Base-by-base conservation (phyloP, 495 filamentous ascomycete species). In the Cercophora sp. region DNA sequence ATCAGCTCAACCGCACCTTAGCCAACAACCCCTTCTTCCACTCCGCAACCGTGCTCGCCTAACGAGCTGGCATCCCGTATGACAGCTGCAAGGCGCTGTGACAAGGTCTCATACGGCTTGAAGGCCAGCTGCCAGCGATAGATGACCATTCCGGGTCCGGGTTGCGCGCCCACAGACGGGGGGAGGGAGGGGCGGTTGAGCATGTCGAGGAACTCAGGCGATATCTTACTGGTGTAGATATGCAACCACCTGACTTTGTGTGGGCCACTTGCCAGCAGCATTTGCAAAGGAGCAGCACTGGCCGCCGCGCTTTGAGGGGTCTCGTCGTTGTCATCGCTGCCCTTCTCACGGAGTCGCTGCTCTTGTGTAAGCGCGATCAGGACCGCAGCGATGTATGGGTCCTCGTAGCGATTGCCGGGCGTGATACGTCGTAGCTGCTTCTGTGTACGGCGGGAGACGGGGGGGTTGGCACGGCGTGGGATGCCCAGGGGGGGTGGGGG, bases 341-440 rank as follows among this genome's bases (percentile, higher is more conserved):
- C 45, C 19, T 29, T 31, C 11, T 20, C 15, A 34, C 25, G 15
- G 32, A 37, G 15, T 25, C 46, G 46, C 46, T 49, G 46, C 16
- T 49, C 32, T 20, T 49, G 46, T 16, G 46, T 32, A 49, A 49
- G 9, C 4, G 46, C 46, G 31, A 49, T 49, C 19, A 49, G 46
- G 20, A 37, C 3, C 11, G 31, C 46, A 22, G 32, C 46, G 29
- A 49, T 36, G 20, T 37, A 49, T 16, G 46, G 46, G 46, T 49
- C 46, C 20, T 49, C 32, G 18, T 24, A 23, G 18, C 23, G 31
- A 9, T 49, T 18, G 13, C 16, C 20, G 31, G 46, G 46, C 29
- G 8, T 36, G 31, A 49, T 32, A 23, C 18, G 46, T 37, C 46
- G 46, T 24, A 49, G 31, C 32, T 37, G 29, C 31, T 49, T 49